These are phyloP conservation scores for Xylariaceae sp. DNA, from an alignment of 2,329 filamentous ascomycete genomes.

Conservation along the genomic window DNA sequence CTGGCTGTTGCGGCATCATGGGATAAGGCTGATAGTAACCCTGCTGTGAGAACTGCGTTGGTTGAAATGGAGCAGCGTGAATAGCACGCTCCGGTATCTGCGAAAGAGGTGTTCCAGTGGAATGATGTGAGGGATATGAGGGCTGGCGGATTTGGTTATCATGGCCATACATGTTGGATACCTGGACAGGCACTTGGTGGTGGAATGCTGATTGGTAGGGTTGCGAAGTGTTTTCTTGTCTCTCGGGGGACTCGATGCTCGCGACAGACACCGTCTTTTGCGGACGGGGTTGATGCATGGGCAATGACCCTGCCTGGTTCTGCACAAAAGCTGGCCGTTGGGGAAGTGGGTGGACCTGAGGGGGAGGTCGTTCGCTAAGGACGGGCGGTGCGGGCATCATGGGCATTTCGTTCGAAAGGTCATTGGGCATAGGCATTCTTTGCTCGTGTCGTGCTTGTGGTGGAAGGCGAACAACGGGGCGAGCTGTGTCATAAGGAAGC, in stretches of 20 bases:
- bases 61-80: conserved; percentile 86
- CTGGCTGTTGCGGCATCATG: conserved; percentile 54
- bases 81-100: conserved; percentile 92
- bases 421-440: conserved; percentile 23
- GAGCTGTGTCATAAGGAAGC: conserved; percentile 55
- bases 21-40: conserved; percentile 58
- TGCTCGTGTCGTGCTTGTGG: conserved; percentile 46
- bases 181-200: conserved; percentile 82
- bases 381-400: conserved; percentile 31
- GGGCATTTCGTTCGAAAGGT: conserved; percentile 20
- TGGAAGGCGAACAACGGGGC: conserved; percentile 80
- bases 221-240: conserved; percentile 43
- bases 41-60: conserved; percentile 59
- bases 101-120: conserved; percentile 75
- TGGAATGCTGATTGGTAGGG: conserved; percentile 80
- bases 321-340: conserved; percentile 57
- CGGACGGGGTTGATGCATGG: conserved; percentile 92
- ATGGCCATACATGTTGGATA: conserved; percentile 53
- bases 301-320: conserved; percentile 48
- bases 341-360: conserved; percentile 55
- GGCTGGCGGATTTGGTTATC: conserved; percentile 63
- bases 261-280: conserved; percentile 92
- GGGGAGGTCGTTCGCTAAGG: conserved; percentile 52
- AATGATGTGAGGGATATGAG: conserved; percentile 67
- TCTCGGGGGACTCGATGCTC: conserved; percentile 81